These are phyloP conservation scores for Phaeophleospora eucalypticola DNA, from an alignment of 2,329 filamentous ascomycete species.

Conservation along the genomic window DNA sequence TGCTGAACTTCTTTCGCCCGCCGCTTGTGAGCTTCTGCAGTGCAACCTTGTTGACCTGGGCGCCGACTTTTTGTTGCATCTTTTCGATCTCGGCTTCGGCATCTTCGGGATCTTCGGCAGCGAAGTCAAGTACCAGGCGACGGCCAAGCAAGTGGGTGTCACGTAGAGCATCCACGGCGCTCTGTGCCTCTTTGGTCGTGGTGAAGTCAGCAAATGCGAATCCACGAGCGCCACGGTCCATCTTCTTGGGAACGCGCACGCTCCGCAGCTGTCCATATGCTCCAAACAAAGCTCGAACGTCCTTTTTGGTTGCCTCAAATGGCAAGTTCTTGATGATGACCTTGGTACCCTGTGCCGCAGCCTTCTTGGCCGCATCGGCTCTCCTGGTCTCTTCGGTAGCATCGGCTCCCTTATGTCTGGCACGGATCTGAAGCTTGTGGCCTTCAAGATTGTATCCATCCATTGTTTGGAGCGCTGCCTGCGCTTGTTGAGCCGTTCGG, in stretches of 20 bases:
- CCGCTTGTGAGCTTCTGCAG: constrained; percentile 81
- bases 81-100: constrained; percentile 93
- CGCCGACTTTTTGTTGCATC: constrained; percentile 93
- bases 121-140: constrained; percentile 85
- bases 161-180: constrained; percentile 83
- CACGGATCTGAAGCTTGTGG: constrained; percentile 78
- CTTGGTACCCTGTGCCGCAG: constrained; percentile 74
- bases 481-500: constrained; percentile 68
- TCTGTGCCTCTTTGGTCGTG: constrained; percentile 81
- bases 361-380: constrained; percentile 78
- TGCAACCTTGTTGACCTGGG: constrained; percentile 85
- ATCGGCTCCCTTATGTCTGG: constrained; percentile 81
- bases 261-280: constrained; percentile 89
- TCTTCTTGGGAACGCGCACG: constrained; percentile 91
- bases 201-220: constrained; percentile 98
- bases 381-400: constrained; percentile 81
- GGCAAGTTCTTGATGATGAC: constrained; percentile 97
- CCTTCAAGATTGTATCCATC: constrained; percentile 82
- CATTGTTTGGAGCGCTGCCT: constrained; percentile 78
- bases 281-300: constrained; percentile 78
- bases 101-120: constrained; percentile 80
- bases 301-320: constrained; percentile 91
- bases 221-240: constrained; percentile 80
- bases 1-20: constrained; percentile 77
- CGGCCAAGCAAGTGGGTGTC: constrained; percentile 92